Base-by-base conservation (phyloP, 2,329 filamentous ascomycete species). In the Sphaerostilbella broomeana region DNA sequence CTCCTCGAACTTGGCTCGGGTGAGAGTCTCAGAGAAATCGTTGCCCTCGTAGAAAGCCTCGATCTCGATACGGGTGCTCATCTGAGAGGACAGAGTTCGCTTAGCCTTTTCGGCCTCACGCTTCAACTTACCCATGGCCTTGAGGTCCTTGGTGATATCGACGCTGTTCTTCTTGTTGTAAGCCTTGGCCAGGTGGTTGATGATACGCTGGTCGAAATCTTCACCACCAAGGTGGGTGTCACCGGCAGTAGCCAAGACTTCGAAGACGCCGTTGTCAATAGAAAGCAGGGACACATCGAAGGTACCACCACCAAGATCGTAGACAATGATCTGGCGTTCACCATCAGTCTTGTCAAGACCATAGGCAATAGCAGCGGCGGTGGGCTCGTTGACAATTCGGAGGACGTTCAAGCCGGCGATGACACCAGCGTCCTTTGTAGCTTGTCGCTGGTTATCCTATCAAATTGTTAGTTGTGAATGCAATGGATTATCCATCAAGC, bases 81-180 rank as follows among this genome's bases (percentile, higher is more conserved):
- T 89, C 73, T 94, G 87, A 52, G 86, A 92, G 60, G 86, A 95
- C 42, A 98, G 82, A 55, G 89, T 94, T 61, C 92, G 86, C 85
- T 98, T 98, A 70, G 92, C 92, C 81, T 95, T 95, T 70, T 98
- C 92, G 55, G 92, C 90, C 70, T 97, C 92, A 58, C 92, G 89
- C 86, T 97, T 97, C 56, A 98, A 80, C 75, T 97, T 98, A 72
- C 89, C 87, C 89, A 97, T 97, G 52, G 90, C 84, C 85, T 95
- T 95, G 51, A 83, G 71, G 62, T 97, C 88, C 76, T 94, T 94
- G 70, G 81, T 85, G 62, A 97, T 79, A 56, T 98, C 88, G 53
- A 94, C 87, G 55, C 68, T 71, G 75, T 95, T 78, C 79, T 95
- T 92, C 84, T 95, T 95, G 83, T 97, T 97, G 81, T 94, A 97